Evolutionary conservation across 1,284 basidiomycete species (phyloP).

Genomic region (Irpex rosettiformis): DNA sequence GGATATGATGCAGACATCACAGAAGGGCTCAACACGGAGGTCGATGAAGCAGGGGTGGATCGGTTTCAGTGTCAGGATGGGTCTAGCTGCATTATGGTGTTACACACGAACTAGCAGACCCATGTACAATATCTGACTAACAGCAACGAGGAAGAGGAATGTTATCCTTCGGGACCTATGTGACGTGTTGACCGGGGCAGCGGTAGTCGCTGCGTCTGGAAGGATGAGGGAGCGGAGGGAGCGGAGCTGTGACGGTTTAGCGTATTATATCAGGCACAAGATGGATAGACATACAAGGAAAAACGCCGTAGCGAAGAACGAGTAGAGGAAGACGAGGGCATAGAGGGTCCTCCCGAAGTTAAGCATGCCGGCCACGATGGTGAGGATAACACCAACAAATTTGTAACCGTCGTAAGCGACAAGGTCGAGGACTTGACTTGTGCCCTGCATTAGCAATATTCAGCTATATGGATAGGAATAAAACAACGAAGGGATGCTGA

Average conservation of each 20-base stretch:
- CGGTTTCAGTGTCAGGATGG: no score
- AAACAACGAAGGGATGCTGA: constrained; percentile 11
- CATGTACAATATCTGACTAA: constrained; percentile 84
- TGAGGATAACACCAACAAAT: constrained; percentile 87
- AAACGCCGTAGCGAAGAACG: constrained; percentile 86
- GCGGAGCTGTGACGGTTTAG: constrained; percentile 57
- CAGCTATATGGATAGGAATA: neutral
- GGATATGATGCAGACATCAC: no score
- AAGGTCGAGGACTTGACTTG: constrained; percentile 69
- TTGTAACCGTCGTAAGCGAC: constrained; percentile 94
- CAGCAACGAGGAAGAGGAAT: constrained; percentile 78
- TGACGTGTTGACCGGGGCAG: constrained; percentile 72
- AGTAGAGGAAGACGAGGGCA: constrained; percentile 75
- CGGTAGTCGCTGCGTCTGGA: constrained; percentile 52
- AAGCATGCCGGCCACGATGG: constrained; percentile 61
- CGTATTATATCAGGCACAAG: neutral
- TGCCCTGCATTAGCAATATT: constrained; percentile 19
- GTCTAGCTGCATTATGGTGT: neutral
- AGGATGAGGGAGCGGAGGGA: constrained; percentile 90
- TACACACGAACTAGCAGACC: constrained; percentile 62
- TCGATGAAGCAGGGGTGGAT: no score
- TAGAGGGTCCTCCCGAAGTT: constrained; percentile 64
- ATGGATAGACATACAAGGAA: constrained; percentile 72
- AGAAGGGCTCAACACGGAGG: no score
- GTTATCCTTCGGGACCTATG: constrained; percentile 82